These are phyloP conservation scores for Aspergillus proliferans DNA, from an alignment of 2,329 filamentous ascomycete species.

Conservation along the genomic window DNA sequence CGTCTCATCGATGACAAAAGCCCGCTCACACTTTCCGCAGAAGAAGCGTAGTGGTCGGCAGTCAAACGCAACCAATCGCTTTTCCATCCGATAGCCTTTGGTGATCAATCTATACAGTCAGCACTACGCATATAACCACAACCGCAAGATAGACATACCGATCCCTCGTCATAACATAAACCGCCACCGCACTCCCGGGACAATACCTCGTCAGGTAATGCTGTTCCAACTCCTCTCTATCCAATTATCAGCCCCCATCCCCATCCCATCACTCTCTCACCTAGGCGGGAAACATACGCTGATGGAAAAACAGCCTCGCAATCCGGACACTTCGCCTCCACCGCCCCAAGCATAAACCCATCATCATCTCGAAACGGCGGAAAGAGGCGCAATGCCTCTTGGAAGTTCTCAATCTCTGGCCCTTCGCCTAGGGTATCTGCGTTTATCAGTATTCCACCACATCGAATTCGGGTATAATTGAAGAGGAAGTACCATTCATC, in stretches of 20 bases:
- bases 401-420: constrained; percentile 17
- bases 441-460: no score
- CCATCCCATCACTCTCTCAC: neutral
- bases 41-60: constrained; percentile 20
- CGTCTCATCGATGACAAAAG: constrained; percentile 17
- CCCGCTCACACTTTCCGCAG: constrained; percentile 20
- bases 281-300: constrained; percentile 10
- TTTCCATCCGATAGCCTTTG: constrained; percentile 27
- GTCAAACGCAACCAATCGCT: constrained; percentile 20
- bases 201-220: constrained; percentile 26
- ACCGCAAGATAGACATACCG: constrained; percentile 12
- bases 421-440: constrained; percentile 8
- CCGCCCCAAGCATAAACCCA: constrained; percentile 11
- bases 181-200: constrained; percentile 20
- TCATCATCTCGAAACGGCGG: constrained; percentile 22
- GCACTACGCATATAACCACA: neutral
- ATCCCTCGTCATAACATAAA: constrained; percentile 27
- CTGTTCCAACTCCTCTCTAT: constrained; percentile 20
- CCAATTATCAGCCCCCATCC: neutral
- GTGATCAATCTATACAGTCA: constrained; percentile 21
- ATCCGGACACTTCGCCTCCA: constrained; percentile 21
- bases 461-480: neutral
- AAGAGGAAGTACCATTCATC: neutral
- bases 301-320: constrained; percentile 27
- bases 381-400: constrained; percentile 22